phyloP scores from a whole-genome alignment of 164 flowering plant species.

The Hamamelis virginiana region DNA sequence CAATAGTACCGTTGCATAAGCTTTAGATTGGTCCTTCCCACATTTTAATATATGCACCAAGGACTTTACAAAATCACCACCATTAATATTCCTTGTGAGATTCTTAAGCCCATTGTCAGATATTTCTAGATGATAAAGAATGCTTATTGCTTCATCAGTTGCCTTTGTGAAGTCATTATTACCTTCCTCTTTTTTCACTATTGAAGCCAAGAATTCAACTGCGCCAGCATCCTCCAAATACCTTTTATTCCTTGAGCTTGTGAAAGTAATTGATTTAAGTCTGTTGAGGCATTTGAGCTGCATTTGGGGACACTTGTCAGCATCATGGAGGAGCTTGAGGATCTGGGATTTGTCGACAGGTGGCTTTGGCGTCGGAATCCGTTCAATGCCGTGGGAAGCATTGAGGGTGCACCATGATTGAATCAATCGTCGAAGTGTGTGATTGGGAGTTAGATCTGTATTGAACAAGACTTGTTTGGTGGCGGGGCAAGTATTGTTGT shows the following conservation, averaged over 20 bases:
- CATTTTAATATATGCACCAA: slow-evolving; percentile 33
- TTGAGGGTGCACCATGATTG: slow-evolving; percentile 82
- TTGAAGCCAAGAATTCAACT: slow-evolving; percentile 44
- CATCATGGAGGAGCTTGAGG: slow-evolving; percentile 36
- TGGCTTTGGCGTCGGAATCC: slow-evolving; percentile 71
- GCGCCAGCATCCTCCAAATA: slow-evolving; percentile 51
- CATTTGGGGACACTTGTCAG: slow-evolving; percentile 24
- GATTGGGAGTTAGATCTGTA: slow-evolving; percentile 64
- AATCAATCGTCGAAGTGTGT: slow-evolving; percentile 73
- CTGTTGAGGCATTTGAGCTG: slow-evolving; percentile 36
- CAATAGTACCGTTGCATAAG: slow-evolving; percentile 42
- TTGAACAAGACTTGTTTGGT: slow-evolving; percentile 49
- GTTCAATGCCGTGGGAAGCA: slow-evolving; percentile 44
- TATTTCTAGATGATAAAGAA: slow-evolving; percentile 42
- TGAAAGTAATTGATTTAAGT: slow-evolving; percentile 37
- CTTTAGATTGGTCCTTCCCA: slow-evolving; percentile 48
- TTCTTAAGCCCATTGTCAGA: slow-evolving; percentile 37
- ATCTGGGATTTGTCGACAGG: slow-evolving; percentile 44
- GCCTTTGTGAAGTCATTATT: slow-evolving; percentile 17
- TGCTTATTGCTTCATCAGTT: slow-evolving; percentile 49
- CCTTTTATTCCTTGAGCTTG: slow-evolving; percentile 38
- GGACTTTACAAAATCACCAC: slow-evolving; percentile 33
- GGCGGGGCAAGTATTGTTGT: slow-evolving; percentile 59
- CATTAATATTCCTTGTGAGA: slow-evolving; percentile 20
- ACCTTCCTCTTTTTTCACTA: slow-evolving; percentile 29